phyloP scores from a whole-genome alignment of 1,284 basidiomycete species.

The Chondrostereum purpureum region DNA sequence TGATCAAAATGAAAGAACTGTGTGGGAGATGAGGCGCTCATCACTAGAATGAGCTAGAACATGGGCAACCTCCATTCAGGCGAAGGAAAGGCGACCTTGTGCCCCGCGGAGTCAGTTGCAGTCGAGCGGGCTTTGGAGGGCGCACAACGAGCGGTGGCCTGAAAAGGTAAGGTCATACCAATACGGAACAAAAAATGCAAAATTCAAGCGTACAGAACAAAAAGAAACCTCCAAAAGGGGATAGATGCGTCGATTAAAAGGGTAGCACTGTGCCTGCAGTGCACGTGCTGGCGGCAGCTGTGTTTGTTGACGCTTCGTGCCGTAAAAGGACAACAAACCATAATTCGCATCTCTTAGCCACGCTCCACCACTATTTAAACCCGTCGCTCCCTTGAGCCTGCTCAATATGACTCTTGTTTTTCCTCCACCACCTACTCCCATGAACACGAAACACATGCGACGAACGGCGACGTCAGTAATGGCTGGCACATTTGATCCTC shows the following conservation, averaged over 20 bases:
- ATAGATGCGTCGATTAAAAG: constrained; percentile 29
- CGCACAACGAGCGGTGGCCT: no score
- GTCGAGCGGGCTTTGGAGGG: background rate
- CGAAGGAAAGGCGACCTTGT: constrained; percentile 3
- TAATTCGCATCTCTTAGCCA: constrained; percentile 41
- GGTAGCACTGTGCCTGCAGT: constrained; percentile 27
- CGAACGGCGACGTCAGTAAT: constrained; percentile 69
- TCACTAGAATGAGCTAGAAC: constrained; percentile 17
- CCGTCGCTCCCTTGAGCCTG: constrained; percentile 20
- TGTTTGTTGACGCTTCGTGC: constrained; percentile 46
- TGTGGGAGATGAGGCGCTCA: constrained; percentile 16
- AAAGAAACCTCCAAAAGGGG: constrained; percentile 18
- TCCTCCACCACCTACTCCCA: constrained; percentile 22
- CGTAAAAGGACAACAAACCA: constrained; percentile 38
- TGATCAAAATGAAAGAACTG: constrained; percentile 23
- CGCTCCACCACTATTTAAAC: constrained; percentile 34
- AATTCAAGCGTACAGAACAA: background rate
- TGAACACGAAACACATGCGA: constrained; percentile 43
- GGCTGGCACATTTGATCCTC: constrained; percentile 64
- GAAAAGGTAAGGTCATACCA: no score
- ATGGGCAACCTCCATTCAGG: no score
- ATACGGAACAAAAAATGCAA: no score
- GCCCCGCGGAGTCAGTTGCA: background rate
- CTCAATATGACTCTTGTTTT: constrained; percentile 32
- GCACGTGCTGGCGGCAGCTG: constrained; percentile 30